A percentile compares a stretch with the other conserved stretches of the same genome.
Evolutionary conservation across 805 yeast genomes (phyloP).

Genomic region (Kazachstania viticola): DNA sequence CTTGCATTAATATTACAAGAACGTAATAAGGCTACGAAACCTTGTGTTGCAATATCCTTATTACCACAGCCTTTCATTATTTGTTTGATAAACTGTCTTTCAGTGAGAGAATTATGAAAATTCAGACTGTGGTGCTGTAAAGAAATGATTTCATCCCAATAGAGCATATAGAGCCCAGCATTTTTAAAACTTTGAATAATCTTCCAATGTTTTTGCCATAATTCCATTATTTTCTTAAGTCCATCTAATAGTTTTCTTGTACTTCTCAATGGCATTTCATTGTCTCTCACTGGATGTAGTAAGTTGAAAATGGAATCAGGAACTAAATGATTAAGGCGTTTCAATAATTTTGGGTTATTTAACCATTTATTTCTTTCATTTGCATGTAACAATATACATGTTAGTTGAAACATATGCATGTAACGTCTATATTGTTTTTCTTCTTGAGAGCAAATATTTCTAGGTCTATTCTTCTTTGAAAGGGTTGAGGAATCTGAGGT

Average conservation of each 20-base stretch:
- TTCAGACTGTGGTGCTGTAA: no score
- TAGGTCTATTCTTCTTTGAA: constrained; percentile 10
- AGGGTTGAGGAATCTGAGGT: no score
- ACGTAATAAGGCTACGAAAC: constrained; percentile 67
- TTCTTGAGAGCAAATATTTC: constrained; percentile 36
- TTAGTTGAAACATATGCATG: constrained; percentile 49
- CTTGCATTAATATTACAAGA: constrained; percentile 63
- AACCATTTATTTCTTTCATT: constrained; percentile 66
- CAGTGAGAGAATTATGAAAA: constrained; percentile 19
- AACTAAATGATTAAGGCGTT: constrained; percentile 33
- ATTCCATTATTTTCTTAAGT: constrained; percentile 49
- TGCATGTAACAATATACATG: constrained; percentile 56
- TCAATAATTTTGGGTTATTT: constrained; percentile 34
- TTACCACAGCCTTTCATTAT: constrained; percentile 49
- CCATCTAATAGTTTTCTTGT: constrained; percentile 70
- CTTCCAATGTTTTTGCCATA: constrained; percentile 47
- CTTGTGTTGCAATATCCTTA: constrained; percentile 74
- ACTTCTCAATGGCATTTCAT: constrained; percentile 28
- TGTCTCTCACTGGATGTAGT: constrained; percentile 35
- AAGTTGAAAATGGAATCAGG: constrained; percentile 38
- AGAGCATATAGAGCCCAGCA: constrained; percentile 29
- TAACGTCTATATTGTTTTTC: constrained; percentile 42
- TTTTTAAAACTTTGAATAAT: constrained; percentile 28
- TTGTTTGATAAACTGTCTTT: constrained; percentile 33
- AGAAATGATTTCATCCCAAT: constrained; percentile 43